phyloP scores from a whole-genome alignment of 345 rosid genomes.

The Syzygium jambos region DNA sequence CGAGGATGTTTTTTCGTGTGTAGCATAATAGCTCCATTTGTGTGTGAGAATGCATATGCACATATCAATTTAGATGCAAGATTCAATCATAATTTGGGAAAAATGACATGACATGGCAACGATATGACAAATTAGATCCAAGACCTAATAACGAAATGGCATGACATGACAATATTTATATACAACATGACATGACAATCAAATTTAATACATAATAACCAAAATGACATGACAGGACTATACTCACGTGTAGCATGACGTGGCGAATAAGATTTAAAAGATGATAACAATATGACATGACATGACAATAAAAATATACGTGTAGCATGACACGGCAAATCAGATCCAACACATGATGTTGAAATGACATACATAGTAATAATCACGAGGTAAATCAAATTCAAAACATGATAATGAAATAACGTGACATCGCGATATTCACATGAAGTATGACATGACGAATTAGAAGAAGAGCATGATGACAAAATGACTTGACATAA shows the following conservation, averaged over 20 bases:
- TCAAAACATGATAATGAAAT: background rate
- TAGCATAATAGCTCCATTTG: background rate
- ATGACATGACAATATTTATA: background rate
- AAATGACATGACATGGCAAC: background rate
- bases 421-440: background rate
- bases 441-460: background rate
- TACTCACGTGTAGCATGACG: background rate
- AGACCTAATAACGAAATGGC: background rate
- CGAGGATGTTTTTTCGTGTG: background rate
- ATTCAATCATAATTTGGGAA: background rate
- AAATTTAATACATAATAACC: background rate
- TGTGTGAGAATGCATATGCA: background rate
- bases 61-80: background rate
- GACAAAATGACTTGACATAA: background rate
- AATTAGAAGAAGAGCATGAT: background rate
- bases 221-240: background rate
- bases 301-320: rapidly evolving
- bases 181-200: background rate
- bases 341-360: background rate
- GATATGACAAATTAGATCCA: no score
- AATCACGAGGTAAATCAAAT: background rate
- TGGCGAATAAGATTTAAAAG: background rate
- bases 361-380: background rate
- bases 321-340: background rate
- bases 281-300: background rate